These are phyloP conservation scores for Medicago ruthenica DNA, from an alignment of 306 rosid species.

Conservation along the genomic window DNA sequence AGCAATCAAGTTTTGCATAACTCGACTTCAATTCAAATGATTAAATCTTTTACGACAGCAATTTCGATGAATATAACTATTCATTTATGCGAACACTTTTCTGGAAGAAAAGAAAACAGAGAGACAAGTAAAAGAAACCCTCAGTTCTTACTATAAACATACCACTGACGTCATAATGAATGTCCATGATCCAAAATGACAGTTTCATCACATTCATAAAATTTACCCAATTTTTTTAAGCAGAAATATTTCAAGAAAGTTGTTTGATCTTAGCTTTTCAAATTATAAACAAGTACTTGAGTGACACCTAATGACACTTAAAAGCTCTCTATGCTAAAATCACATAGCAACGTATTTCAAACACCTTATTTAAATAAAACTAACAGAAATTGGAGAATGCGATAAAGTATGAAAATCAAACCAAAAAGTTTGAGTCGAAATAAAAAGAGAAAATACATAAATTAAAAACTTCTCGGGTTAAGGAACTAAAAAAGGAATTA, in stretches of 20 bases:
- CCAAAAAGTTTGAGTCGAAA: background rate
- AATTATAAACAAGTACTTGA: slow-evolving; percentile 28
- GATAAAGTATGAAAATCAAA: background rate
- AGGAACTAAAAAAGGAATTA: no score
- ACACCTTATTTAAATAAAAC: background rate
- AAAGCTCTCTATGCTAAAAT: slow-evolving; percentile 1
- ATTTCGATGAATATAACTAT: background rate
- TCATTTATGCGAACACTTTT: background rate
- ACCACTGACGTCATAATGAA: slow-evolving; percentile 16
- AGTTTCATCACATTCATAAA: slow-evolving; percentile 12
- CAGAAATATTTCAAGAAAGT: background rate
- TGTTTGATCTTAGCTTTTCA: slow-evolving; percentile 15
- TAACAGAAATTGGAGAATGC: background rate
- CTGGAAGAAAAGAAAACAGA: background rate
- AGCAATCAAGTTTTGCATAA: background rate
- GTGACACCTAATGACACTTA: background rate
- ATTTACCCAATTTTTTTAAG: background rate
- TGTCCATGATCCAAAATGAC: slow-evolving; percentile 5
- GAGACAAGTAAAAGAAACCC: slow-evolving; percentile 9
- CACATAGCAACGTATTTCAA: background rate
- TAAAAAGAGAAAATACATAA: background rate
- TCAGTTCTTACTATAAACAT: background rate
- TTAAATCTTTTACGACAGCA: background rate
- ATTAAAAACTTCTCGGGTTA: background rate
- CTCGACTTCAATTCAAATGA: background rate